Conservation (phyloP, 108 stramenopile genomes). For the Mediolabrus comicus region DNA sequence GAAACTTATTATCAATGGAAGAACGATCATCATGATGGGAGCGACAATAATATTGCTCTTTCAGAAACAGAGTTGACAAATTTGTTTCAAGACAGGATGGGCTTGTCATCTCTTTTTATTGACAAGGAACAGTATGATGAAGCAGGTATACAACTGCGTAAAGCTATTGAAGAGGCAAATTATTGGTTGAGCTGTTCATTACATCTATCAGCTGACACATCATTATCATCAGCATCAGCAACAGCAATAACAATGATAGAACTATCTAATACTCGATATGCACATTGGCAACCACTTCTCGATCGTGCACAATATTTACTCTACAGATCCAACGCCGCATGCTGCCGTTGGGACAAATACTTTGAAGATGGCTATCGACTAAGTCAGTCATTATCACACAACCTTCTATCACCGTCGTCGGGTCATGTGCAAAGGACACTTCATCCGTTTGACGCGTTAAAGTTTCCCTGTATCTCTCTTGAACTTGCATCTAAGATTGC, state of each 20-base stretch:
- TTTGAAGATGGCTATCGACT: constrained; percentile 39
- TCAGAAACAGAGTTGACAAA: constrained; percentile 21
- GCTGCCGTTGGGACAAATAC: constrained; percentile 50
- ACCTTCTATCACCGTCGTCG: constrained; percentile 1
- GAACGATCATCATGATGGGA: background rate
- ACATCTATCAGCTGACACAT: background rate
- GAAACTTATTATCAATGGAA: constrained; percentile 19
- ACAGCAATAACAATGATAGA: background rate
- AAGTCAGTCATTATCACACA: constrained; percentile 11
- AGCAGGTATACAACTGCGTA: constrained; percentile 39
- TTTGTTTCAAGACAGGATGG: constrained; percentile 56
- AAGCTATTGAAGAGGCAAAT: constrained; percentile 28
- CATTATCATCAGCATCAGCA: background rate
- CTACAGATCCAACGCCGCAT: constrained; percentile 49
- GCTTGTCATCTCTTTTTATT: constrained; percentile 49
- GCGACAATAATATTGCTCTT: background rate
- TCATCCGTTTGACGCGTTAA: constrained; percentile 62
- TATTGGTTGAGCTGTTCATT: constrained; percentile 21
- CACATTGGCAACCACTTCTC: constrained; percentile 32
- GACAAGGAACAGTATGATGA: constrained; percentile 54
- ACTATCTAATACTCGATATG: constrained; percentile 10
- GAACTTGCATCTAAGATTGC: constrained; percentile 50
- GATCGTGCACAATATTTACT: constrained; percentile 43
- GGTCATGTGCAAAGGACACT: constrained; percentile 23
- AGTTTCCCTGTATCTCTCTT: constrained; percentile 53